phyloP scores from a whole-genome alignment of 495 filamentous ascomycete genomes.

The Arthonia radiata region DNA sequence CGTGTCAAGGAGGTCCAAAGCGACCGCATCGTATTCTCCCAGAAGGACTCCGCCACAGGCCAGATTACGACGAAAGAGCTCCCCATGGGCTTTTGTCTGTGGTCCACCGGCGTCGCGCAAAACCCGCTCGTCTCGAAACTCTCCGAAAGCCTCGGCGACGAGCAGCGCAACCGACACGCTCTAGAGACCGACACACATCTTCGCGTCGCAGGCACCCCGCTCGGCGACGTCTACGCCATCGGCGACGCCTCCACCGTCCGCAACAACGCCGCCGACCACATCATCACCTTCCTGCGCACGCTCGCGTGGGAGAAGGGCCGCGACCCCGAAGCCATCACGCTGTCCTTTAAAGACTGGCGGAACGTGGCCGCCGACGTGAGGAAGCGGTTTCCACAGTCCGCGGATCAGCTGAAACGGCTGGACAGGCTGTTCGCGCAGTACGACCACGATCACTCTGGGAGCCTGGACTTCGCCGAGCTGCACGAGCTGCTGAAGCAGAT shows the following conservation, averaged over 20 bases:
- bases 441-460: slow-evolving; percentile 79
- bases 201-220: slow-evolving; percentile 67
- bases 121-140: slow-evolving; percentile 53
- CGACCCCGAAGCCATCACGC: slow-evolving; percentile 57
- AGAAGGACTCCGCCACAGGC: slow-evolving; percentile 48
- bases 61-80: slow-evolving; percentile 66
- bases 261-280: slow-evolving; percentile 76
- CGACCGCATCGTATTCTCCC: slow-evolving; percentile 70
- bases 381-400: slow-evolving; percentile 80
- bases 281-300: slow-evolving; percentile 67
- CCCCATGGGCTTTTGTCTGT: slow-evolving; percentile 88
- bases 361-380: slow-evolving; percentile 58
- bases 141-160: slow-evolving; percentile 39
- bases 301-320: slow-evolving; percentile 79
- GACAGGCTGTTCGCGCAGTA: slow-evolving; percentile 78
- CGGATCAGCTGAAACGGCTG: slow-evolving; percentile 63
- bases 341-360: slow-evolving; percentile 76
- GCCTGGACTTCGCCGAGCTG: slow-evolving; percentile 80
- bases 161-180: slow-evolving; percentile 71
- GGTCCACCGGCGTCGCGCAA: slow-evolving; percentile 89
- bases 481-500: slow-evolving; percentile 59
- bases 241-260: slow-evolving; percentile 96
- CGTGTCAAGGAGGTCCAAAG: slow-evolving; percentile 68
- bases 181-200: slow-evolving; percentile 91
- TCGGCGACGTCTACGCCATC: slow-evolving; percentile 90